phyloP scores from a whole-genome alignment of 2,329 filamentous ascomycete genomes.

The Didymella segeticola region DNA sequence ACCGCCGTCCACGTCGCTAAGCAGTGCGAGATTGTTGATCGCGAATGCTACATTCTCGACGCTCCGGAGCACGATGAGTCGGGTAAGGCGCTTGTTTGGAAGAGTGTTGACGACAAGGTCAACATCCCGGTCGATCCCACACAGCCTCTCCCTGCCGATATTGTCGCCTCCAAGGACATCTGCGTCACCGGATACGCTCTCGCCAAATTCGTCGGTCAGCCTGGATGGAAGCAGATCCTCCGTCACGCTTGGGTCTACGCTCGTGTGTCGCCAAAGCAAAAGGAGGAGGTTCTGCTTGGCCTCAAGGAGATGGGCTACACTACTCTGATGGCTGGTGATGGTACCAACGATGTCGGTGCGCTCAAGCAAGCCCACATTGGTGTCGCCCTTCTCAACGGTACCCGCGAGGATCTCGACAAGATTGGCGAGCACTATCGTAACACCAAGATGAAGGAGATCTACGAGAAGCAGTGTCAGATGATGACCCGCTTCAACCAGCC shows the following conservation, averaged over 20 bases:
- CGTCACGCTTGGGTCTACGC: constrained; percentile 97
- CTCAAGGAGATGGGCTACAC: constrained; percentile 97
- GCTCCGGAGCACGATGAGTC: constrained; percentile 88
- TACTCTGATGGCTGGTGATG: constrained; percentile 97
- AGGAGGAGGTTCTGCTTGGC: constrained; percentile 96
- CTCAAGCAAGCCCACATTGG: constrained; percentile 98
- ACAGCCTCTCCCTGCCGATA: constrained; percentile 78
- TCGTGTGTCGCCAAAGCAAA: constrained; percentile 97
- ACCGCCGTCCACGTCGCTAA: constrained; percentile 95
- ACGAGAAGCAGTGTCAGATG: constrained; percentile 91
- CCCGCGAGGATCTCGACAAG: constrained; percentile 84
- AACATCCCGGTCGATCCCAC: constrained; percentile 85
- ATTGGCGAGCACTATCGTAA: constrained; percentile 94
- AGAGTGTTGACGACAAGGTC: constrained; percentile 88
- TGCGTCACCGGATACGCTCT: constrained; percentile 96
- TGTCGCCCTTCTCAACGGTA: constrained; percentile 93
- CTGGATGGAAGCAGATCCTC: constrained; percentile 77
- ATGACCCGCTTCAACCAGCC: constrained; percentile 97
- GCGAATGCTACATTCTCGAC: constrained; percentile 92
- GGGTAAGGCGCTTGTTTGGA: constrained; percentile 86
- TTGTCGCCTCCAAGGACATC: constrained; percentile 85
- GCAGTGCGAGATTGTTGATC: constrained; percentile 96
- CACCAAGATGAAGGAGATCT: constrained; percentile 97
- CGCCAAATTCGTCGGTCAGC: constrained; percentile 82
- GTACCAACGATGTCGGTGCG: constrained; percentile 96